Evolutionary conservation across 306 rosid genomes (phyloP).

Genomic region (Malus asiatica): DNA sequence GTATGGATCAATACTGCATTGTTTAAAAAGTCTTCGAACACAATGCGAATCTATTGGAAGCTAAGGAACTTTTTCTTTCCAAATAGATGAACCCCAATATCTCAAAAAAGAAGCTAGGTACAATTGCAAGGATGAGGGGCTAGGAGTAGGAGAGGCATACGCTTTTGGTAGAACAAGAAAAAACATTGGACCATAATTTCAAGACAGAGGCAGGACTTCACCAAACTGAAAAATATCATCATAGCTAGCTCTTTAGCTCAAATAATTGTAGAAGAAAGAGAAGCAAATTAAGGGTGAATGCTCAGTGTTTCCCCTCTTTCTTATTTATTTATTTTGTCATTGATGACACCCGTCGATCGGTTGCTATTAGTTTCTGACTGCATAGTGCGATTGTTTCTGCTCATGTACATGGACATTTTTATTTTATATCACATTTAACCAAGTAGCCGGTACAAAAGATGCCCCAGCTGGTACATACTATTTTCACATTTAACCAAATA

Average conservation of each 20-base stretch:
- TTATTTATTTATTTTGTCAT: background rate
- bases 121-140: background rate
- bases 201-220: background rate
- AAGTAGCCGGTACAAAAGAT: background rate
- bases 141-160: background rate
- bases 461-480: background rate
- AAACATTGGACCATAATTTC: background rate
- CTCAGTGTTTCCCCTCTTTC: background rate
- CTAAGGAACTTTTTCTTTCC: no score
- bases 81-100: background rate
- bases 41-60: no score
- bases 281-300: background rate
- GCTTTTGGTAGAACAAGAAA: background rate
- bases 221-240: background rate
- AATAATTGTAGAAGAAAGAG: background rate
- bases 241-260: background rate
- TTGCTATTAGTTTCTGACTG: background rate
- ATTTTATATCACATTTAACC: background rate
- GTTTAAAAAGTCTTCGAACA: no score
- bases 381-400: background rate
- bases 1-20: no score
- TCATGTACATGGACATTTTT: background rate
- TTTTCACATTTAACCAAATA: no score
- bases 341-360: background rate
- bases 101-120: background rate